Evolutionary conservation across 305 asterid genomes (phyloP).

Genomic region (Solanum hybrid): DNA sequence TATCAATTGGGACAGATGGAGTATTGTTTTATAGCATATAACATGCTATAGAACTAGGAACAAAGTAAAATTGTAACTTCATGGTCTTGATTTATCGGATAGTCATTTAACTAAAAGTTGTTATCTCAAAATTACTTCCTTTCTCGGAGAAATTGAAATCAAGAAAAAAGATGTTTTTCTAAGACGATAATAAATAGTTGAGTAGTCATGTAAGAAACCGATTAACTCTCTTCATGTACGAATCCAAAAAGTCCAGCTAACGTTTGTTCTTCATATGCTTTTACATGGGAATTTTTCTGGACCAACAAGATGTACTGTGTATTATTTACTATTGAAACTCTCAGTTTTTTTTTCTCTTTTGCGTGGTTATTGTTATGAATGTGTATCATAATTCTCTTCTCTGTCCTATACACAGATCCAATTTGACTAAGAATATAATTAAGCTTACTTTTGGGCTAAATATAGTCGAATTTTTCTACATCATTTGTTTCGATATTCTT

Average conservation of each 20-base stretch:
- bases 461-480: accelerated
- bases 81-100: neutral
- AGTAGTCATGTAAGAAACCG: neutral
- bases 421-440: neutral
- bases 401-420: neutral
- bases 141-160: neutral
- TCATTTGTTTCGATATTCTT: neutral
- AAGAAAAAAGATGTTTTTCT: neutral
- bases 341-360: neutral
- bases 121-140: neutral
- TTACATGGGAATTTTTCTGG: neutral
- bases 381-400: neutral
- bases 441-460: neutral
- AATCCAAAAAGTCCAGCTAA: neutral
- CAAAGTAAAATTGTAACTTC: neutral
- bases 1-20: accelerated
- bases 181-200: neutral
- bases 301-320: neutral
- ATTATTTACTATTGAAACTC: neutral
- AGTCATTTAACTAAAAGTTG: neutral
- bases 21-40: no score
- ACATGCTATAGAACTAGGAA: neutral
- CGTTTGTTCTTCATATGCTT: neutral
- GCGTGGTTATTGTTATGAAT: neutral
- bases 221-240: neutral